phyloP scores from a whole-genome alignment of 2,329 filamentous ascomycete genomes.

The Aspergillus latus region DNA sequence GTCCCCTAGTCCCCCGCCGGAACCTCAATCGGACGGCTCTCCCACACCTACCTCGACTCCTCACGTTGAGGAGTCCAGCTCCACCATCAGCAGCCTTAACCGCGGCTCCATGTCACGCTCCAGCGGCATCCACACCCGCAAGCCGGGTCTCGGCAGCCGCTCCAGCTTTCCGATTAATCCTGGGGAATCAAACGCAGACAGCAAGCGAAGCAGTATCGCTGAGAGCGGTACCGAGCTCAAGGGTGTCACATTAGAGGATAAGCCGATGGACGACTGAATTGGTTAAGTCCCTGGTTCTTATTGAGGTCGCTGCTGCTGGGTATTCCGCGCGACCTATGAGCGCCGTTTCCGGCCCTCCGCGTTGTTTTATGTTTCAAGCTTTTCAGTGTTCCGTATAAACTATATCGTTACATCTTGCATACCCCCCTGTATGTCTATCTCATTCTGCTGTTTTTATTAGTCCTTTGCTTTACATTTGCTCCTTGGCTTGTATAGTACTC shows the following conservation, averaged over 20 bases:
- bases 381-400: conserved; percentile 15
- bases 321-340: no score
- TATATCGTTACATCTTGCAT: conserved; percentile 17
- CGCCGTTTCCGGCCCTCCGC: neutral
- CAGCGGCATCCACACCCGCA: conserved; percentile 50
- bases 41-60: conserved; percentile 36
- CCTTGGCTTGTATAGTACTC: conserved; percentile 13
- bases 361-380: conserved; percentile 1
- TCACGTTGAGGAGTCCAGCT: conserved; percentile 29
- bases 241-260: conserved; percentile 69
- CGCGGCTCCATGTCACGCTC: conserved; percentile 63
- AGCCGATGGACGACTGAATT: conserved; percentile 65
- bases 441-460: conserved; percentile 9
- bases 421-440: conserved; percentile 29
- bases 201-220: conserved; percentile 38
- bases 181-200: conserved; percentile 28
- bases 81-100: conserved; percentile 41
- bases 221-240: conserved; percentile 38
- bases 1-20: conserved; percentile 31
- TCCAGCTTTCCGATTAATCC: conserved; percentile 31
- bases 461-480: conserved; percentile 3
- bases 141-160: conserved; percentile 49
- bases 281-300: no score
- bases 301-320: no score
- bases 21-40: conserved; percentile 34